Evolutionary conservation across 1,139 yeast genomes (phyloP).

Genomic region (Magnusiomyces magnusii): DNA sequence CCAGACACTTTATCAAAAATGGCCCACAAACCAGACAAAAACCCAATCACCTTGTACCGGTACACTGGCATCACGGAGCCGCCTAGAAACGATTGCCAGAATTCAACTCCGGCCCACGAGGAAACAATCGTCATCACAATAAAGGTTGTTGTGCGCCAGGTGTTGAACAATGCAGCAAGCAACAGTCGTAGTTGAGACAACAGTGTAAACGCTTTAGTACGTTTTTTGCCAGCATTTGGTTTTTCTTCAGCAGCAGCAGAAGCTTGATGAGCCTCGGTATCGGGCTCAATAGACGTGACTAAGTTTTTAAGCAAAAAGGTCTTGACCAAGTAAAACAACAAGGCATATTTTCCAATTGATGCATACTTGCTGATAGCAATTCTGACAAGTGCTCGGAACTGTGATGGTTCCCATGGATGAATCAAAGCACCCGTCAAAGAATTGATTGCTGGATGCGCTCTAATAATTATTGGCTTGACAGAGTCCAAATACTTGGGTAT

Average conservation of each 20-base stretch:
- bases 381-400: constrained; percentile 26
- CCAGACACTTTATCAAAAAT: constrained; percentile 33
- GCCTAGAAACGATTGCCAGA: constrained; percentile 31
- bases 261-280: not conserved
- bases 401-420: constrained; percentile 33
- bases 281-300: not conserved
- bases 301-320: constrained; percentile 16
- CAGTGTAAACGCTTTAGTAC: not conserved
- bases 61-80: constrained; percentile 28
- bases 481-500: constrained; percentile 25
- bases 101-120: constrained; percentile 38
- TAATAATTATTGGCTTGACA: constrained; percentile 29
- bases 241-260: not conserved
- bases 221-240: not conserved
- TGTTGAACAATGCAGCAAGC: constrained; percentile 23
- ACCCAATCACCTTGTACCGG: constrained; percentile 36
- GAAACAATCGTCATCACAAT: constrained; percentile 35
- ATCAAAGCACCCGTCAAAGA: constrained; percentile 34
- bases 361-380: constrained; percentile 26
- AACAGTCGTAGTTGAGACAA: constrained; percentile 11
- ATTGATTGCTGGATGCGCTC: constrained; percentile 35
- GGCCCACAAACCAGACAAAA: constrained; percentile 38
- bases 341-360: constrained; percentile 28
- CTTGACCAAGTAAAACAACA: constrained; percentile 28
- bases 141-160: constrained; percentile 31